These are phyloP conservation scores for Ogataea haglerorum DNA, from an alignment of 805 yeast species.

Conservation along the genomic window DNA sequence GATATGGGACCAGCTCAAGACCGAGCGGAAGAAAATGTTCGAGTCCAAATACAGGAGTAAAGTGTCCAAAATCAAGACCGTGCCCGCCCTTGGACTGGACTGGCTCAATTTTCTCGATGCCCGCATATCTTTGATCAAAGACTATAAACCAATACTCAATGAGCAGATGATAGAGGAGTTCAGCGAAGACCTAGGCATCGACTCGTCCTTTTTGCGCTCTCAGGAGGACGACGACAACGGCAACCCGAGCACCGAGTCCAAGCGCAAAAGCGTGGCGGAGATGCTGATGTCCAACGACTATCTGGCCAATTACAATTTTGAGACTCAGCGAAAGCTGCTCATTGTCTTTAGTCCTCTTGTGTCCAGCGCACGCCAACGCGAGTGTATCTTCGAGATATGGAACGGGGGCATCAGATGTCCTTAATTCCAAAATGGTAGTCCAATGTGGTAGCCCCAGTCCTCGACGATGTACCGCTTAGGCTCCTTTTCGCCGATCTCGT, in stretches of 20 bases:
- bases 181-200: constrained; percentile 33
- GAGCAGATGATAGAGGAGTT: constrained; percentile 35
- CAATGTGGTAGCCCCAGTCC: constrained; percentile 33
- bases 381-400: constrained; percentile 34
- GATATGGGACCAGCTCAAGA: constrained; percentile 23
- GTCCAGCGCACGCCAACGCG: constrained; percentile 16
- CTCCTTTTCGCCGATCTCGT: constrained; percentile 28
- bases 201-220: constrained; percentile 18
- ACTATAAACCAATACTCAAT: constrained; percentile 38
- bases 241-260: background rate
- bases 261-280: constrained; percentile 20
- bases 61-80: constrained; percentile 30
- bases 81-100: constrained; percentile 53
- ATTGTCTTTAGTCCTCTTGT: constrained; percentile 31
- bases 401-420: constrained; percentile 34
- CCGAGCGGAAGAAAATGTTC: constrained; percentile 29
- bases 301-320: constrained; percentile 32
- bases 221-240: constrained; percentile 12
- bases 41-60: constrained; percentile 32
- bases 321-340: constrained; percentile 27
- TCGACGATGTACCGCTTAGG: constrained; percentile 32
- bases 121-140: constrained; percentile 45
- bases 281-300: constrained; percentile 29
- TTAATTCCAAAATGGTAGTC: constrained; percentile 32
- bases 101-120: constrained; percentile 53